These are phyloP conservation scores for Podospora comata DNA, from an alignment of 495 filamentous ascomycete genomes.

Conservation along the genomic window DNA sequence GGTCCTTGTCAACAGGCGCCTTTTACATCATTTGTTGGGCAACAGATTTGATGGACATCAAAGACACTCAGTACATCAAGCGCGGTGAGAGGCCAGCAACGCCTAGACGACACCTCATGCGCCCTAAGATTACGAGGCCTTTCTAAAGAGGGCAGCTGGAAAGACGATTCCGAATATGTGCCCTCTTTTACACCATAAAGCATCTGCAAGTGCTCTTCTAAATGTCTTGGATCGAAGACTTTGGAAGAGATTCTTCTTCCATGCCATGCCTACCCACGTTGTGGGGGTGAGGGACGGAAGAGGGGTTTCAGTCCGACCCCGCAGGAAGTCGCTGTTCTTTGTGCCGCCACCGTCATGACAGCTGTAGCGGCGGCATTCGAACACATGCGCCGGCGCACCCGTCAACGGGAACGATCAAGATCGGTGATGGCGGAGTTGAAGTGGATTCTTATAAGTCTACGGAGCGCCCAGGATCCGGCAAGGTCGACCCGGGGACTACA, in stretches of 20 bases:
- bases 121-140: neutral
- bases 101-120: neutral
- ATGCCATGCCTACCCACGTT: conserved; percentile 13
- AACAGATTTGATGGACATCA: neutral
- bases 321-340: neutral
- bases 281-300: conserved; percentile 5
- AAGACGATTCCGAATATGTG: neutral
- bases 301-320: conserved; percentile 6
- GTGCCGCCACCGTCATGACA: too few relatives aligned
- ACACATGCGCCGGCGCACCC: too few relatives aligned
- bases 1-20: conserved; percentile 1
- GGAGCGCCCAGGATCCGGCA: too few relatives aligned
- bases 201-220: neutral
- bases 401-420: too few relatives aligned
- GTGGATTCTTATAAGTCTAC: too few relatives aligned
- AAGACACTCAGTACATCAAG: neutral
- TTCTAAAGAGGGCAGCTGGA: neutral
- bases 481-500: too few relatives aligned
- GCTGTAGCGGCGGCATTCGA: too few relatives aligned
- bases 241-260: neutral
- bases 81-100: neutral
- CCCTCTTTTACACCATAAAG: neutral
- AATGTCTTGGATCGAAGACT: conserved; percentile 7
- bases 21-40: conserved; percentile 10
- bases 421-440: too few relatives aligned